Base-by-base conservation (phyloP, 2,329 filamentous ascomycete species). In the Lasiodiplodia citricola region DNA sequence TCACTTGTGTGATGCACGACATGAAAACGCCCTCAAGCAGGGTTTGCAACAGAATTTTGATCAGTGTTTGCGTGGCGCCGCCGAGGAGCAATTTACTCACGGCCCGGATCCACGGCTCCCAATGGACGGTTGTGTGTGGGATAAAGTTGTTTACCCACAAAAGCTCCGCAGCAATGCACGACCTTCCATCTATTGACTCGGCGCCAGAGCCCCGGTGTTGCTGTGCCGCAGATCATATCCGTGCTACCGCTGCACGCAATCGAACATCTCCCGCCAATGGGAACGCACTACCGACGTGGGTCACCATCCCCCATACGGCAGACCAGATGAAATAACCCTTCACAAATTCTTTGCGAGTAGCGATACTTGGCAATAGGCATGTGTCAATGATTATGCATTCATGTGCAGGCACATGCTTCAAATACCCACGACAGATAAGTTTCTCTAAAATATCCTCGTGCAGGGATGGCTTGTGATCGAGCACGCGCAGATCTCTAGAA, bases 171-270 rank as follows among this genome's bases (percentile, higher is more conserved):
- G 38, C 58, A 35, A 25, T 35, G 23, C 28, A 31, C 44, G 28
- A 52, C 60, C 60, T 64, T 37, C 47, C 60, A 21, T 52, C 23
- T 31, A n/a, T 38, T 38, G 60, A 64, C 44, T 35, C 28, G 47
- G 21, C 4, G 28, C 60, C 28, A 31, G 16, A 37, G 28, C 38
- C 5, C 38, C 28, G 25, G 44, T 25, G 25, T 35, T 64, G 60
- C 60, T 64, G 60, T 64, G 60, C 60, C 47, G 60, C 60, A 52
- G 60, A 64, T 64, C 60, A 35, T 31, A 64, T n/a, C 60, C 28
- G 31, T 64, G 60, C 60, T 23, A 18, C 44, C 60, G 44, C 44
- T 64, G 60, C 44, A 18, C 44, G 47, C 47, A 18, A 52, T 64
- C 31, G 41, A 51, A 31, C 41, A 16, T n/a, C 28, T 14, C 58